A percentile compares a stretch with the other conserved stretches of the same genome.
These are phyloP conservation scores for Anacardium occidentale DNA, from an alignment of 345 rosid genomes.

Conservation along the genomic window DNA sequence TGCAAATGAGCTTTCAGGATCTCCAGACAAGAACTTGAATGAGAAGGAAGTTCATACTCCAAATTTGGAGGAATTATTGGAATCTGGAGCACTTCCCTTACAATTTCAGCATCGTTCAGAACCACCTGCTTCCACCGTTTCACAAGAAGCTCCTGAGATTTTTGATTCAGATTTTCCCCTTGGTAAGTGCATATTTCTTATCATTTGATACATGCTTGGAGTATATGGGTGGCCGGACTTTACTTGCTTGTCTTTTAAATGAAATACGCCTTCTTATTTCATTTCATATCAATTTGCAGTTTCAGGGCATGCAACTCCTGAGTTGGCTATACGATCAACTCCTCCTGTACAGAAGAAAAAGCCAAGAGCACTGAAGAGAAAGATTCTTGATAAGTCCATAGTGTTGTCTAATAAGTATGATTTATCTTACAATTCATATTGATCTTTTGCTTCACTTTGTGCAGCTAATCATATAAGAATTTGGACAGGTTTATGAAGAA, in stretches of 20 bases:
- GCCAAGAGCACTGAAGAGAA: conserved; percentile 43
- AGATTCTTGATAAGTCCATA: conserved; percentile 50
- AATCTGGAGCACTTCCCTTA: conserved; percentile 36
- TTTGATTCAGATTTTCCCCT: conserved; percentile 25
- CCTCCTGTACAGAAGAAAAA: conserved; percentile 54
- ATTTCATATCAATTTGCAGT: conserved; percentile 7
- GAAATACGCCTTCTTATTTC: background rate
- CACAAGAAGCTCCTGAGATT: conserved; percentile 32
- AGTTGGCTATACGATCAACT: conserved; percentile 48
- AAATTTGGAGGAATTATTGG: conserved; percentile 33
- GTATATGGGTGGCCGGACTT: background rate
- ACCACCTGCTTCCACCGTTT: conserved; percentile 41
- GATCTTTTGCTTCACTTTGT: conserved; percentile 8
- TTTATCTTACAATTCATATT: conserved; percentile 3
- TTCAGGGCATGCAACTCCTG: conserved; percentile 58
- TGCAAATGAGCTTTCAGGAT: conserved; percentile 25
- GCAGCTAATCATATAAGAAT: conserved; percentile 17
- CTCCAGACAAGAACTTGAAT: conserved; percentile 30
- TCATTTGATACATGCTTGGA: conserved; percentile 1
- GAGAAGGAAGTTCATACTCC: conserved; percentile 49
- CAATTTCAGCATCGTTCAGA: conserved; percentile 50
- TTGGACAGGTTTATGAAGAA: conserved; percentile 51
- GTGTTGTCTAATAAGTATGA: conserved; percentile 66
- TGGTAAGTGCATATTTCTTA: conserved; percentile 43
- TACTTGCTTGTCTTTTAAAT: background rate